Evolutionary conservation across 2,329 filamentous ascomycete species (phyloP).

Genomic region (Mycosphaerella sp.): DNA sequence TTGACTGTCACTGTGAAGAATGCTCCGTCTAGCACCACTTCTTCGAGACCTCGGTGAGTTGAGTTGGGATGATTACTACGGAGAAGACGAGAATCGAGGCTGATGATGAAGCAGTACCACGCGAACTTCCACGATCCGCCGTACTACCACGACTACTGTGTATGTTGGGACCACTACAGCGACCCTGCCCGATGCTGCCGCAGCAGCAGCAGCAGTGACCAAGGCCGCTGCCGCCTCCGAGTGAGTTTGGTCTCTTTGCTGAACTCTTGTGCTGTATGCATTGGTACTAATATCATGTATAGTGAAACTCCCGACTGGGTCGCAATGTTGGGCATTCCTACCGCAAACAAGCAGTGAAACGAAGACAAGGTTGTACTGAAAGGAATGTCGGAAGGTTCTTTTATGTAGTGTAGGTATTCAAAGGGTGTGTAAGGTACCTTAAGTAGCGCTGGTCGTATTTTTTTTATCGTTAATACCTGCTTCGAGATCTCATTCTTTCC

Average conservation of each 20-base stretch:
- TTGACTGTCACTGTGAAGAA: slow-evolving; percentile 28
- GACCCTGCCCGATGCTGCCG: slow-evolving; percentile 12
- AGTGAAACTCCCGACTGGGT: slow-evolving; percentile 12
- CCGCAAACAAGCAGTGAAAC: slow-evolving; percentile 1
- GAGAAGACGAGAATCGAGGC: not conserved
- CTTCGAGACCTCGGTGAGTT: slow-evolving; percentile 2
- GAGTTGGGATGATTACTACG: slow-evolving; percentile 17
- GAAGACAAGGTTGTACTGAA: too few relatives aligned
- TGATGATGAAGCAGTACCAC: slow-evolving; percentile 10
- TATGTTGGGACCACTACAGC: slow-evolving; percentile 20
- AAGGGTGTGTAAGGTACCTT: too few relatives aligned
- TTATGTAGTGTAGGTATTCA: too few relatives aligned
- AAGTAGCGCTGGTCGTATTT: too few relatives aligned
- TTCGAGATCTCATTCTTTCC: too few relatives aligned
- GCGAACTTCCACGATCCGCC: slow-evolving; percentile 16
- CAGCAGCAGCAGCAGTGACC: not conserved
- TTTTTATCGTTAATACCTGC: too few relatives aligned
- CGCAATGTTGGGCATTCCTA: slow-evolving; percentile 10
- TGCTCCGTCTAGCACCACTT: slow-evolving; percentile 11
- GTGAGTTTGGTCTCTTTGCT: not conserved
- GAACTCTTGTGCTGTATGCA: not conserved
- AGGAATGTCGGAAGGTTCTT: too few relatives aligned
- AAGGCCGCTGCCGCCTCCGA: slow-evolving; percentile 1
- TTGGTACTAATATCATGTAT: not conserved
- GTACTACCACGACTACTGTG: slow-evolving; percentile 21